Evolutionary conservation across 345 rosid genomes (phyloP), one percentile per base, ranked within the genome.

Genomic region (Corchorus olitorius): DNA sequence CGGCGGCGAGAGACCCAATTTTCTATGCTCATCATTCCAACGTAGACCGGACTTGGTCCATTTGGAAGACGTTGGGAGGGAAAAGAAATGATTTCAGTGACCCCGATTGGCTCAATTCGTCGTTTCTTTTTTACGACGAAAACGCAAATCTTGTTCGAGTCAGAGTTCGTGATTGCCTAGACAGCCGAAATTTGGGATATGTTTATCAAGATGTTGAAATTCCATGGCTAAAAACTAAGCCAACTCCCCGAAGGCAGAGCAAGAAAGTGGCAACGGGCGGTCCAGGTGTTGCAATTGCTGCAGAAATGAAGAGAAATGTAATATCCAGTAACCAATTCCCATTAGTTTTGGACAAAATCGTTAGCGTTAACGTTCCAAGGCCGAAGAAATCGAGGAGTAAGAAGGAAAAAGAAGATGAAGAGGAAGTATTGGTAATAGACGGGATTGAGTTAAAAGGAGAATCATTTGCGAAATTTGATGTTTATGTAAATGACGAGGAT

Each of bases 1-100:
- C 95, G 0, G 90, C 92, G 0, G 95, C 64, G 0, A 84, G 90
- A 69, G 95, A 91, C 59, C 95, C 95, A 0, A 74, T 91, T 55
- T 91, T 91, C 73, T 89, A 34, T 33, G 73, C 83, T 45, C 95
- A 89, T 76, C 95, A 91, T 60, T 68, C 89, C 3, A 91, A 91
- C 5, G 70, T 87, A 0, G 94, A 91, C 68, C 85, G 91, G 6
- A 74, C 85, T 85, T 89, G 92, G 95, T 59, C 76, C 10, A 0
- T 91, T 15, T 91, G 92, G 92, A 89, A 85, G 58, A 81, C 85
- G 2, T 58, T 91, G 16, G 91, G 90, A 19, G 87, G 85, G 20
- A 78, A 50, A 8, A 45, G 88, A 52, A 79, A 12, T 0, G 85
- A 89, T 37, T 81, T 86, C 75, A 77, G 78, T 0, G 88, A 87